Conservation (phyloP, 2,329 filamentous ascomycete species). For the Chrysoporthe deuterocubensis region DNA sequence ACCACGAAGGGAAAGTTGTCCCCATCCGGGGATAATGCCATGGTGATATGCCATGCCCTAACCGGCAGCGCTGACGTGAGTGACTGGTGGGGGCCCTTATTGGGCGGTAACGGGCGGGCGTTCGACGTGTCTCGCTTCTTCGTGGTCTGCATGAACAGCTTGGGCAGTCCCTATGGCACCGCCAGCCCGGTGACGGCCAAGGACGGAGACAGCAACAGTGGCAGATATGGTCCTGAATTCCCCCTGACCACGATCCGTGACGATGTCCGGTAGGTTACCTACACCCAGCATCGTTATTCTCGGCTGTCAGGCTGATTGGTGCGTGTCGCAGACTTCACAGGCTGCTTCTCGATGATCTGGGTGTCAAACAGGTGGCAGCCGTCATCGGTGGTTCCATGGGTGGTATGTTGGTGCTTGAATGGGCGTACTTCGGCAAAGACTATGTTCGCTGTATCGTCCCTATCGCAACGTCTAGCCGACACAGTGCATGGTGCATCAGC, state of each 20-base stretch:
- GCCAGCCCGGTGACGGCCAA: slow-evolving; percentile 89
- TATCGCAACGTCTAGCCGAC: slow-evolving; percentile 82
- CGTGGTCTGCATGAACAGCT: slow-evolving; percentile 82
- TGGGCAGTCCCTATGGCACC: slow-evolving; percentile 84
- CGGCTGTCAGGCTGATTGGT: neutral
- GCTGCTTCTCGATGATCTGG: slow-evolving; percentile 77
- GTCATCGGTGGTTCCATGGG: slow-evolving; percentile 86
- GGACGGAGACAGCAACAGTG: slow-evolving; percentile 75
- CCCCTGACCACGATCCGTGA: slow-evolving; percentile 93
- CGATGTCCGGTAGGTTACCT: slow-evolving; percentile 77
- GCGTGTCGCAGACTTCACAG: slow-evolving; percentile 67
- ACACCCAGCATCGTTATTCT: neutral
- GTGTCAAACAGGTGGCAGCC: slow-evolving; percentile 76
- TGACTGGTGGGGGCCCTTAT: slow-evolving; percentile 87
- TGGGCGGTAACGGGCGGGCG: slow-evolving; percentile 76
- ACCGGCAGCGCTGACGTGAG: slow-evolving; percentile 84
- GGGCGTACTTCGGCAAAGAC: slow-evolving; percentile 86
- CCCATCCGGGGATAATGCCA: slow-evolving; percentile 64
- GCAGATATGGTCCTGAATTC: slow-evolving; percentile 91
- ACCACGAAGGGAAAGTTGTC: slow-evolving; percentile 67
- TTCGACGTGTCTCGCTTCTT: slow-evolving; percentile 86
- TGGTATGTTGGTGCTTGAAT: slow-evolving; percentile 89
- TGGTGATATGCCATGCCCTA: slow-evolving; percentile 82
- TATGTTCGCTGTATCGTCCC: slow-evolving; percentile 82
- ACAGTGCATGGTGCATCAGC: slow-evolving; percentile 89